These are phyloP conservation scores for Aaosphaeria arxii DNA, from an alignment of 2,329 filamentous ascomycete species.

Conservation along the genomic window DNA sequence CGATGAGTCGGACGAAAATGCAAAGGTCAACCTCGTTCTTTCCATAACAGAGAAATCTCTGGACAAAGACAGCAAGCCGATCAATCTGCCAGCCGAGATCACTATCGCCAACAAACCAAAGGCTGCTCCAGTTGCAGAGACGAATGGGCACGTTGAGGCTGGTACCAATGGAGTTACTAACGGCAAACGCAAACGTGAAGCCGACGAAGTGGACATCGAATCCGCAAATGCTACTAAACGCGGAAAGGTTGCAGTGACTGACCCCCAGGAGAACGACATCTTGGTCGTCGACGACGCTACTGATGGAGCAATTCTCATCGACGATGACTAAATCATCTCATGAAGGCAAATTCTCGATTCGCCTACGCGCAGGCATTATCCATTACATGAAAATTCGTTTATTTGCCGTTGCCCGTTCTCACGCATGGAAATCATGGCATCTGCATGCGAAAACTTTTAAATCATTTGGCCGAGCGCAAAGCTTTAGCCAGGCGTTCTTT, in stretches of 20 bases:
- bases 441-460: too few relatives aligned
- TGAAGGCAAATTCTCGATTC: not conserved
- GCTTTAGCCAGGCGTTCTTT: too few relatives aligned
- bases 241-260: conserved; percentile 37
- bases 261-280: conserved; percentile 29
- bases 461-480: too few relatives aligned
- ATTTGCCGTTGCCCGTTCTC: too few relatives aligned
- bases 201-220: conserved; percentile 41
- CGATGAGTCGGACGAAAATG: conserved; percentile 75
- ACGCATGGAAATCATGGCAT: too few relatives aligned
- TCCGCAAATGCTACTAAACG: conserved; percentile 36
- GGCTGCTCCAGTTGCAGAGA: conserved; percentile 15
- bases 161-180: conserved; percentile 27
- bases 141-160: conserved; percentile 26
- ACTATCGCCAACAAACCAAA: conserved; percentile 50
- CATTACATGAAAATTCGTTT: too few relatives aligned
- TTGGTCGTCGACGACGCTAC: conserved; percentile 32
- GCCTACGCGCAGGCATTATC: too few relatives aligned
- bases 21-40: conserved; percentile 78
- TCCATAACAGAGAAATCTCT: conserved; percentile 58
- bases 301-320: conserved; percentile 37
- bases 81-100: conserved; percentile 48
- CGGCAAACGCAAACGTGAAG: conserved; percentile 45
- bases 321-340: conserved; percentile 7
- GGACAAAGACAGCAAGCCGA: conserved; percentile 50